Base-by-base conservation (phyloP, 306 rosid species). In the Styphnolobium japonicum region DNA sequence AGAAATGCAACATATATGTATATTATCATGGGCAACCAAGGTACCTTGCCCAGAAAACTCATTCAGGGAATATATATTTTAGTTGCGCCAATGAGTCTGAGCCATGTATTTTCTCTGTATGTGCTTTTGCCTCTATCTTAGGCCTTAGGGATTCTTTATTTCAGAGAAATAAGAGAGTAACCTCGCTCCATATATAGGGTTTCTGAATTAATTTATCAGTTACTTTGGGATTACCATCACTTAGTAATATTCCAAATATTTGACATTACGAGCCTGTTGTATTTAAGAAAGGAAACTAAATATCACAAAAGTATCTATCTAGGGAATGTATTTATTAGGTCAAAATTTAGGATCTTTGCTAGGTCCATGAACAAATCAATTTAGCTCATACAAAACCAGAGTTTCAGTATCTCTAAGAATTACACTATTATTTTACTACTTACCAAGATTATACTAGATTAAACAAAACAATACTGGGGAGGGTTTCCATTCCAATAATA, bases 401-500 rank as follows among this genome's bases (percentile, higher is more conserved):
- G 52, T 71, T 81, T 64, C 58, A 76, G 68, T 27, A 68, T 61
- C 55, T 62, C 76, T 64, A 78, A 85, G 85, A 81, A 42, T 12
- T 60, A 71, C 69, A 81, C 81, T 69, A 70, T 34, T 60, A 81
- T 81, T 87, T 66, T 72, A 70, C 77, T 49, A 42, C 60, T 78
- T 81, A 71, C 45, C 70, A 64, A 36, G 76, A 83, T 76, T 65
- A 75, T 72, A 79, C 86, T 80, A 48, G 67, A 71, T 85, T 46
- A 79, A 80, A 71, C 79, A 73, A 83, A 81, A 66, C 78, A 66
- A 72, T 65, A 19, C 14, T 77, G 86, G 76, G 71, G 68, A 61
- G 76, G 73, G 80, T 71, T 76, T 77, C 68, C 62, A 66, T 90
- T 79, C 67, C 86, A 81, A 74, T 76, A 68, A 68, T 74, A 52